phyloP scores from a whole-genome alignment of 2,329 filamentous ascomycete genomes.

The Septoria linicola region DNA sequence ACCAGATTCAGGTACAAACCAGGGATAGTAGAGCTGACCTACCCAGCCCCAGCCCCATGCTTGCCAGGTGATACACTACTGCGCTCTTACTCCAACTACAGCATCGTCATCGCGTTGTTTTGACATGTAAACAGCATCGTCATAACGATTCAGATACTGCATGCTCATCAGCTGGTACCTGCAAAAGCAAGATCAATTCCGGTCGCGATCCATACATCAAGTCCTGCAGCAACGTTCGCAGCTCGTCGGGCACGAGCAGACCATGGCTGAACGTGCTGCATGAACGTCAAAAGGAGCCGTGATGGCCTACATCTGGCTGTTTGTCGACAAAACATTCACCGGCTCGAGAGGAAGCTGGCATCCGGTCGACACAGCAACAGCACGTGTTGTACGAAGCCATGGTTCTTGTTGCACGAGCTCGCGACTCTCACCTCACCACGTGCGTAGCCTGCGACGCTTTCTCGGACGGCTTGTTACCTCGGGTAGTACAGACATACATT shows the following conservation, averaged over 20 bases:
- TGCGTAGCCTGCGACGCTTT: too few species aligned
- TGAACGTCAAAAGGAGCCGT: background rate
- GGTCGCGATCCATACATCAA: too few species aligned
- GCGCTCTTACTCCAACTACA: too few species aligned
- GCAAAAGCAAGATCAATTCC: too few species aligned
- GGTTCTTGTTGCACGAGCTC: background rate
- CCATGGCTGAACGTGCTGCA: background rate
- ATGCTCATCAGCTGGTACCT: too few species aligned
- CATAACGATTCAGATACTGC: background rate
- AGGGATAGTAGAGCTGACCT: background rate
- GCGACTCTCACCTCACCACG: too few species aligned
- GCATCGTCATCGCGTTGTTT: too few species aligned
- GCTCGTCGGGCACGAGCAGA: background rate
- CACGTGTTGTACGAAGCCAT: background rate
- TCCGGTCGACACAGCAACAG: conserved; percentile 11
- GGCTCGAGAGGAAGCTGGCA: background rate
- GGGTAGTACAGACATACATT: too few species aligned
- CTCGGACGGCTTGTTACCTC: too few species aligned
- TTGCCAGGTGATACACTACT: background rate
- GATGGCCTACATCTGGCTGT: background rate
- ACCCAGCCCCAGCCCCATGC: background rate
- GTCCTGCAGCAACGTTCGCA: background rate
- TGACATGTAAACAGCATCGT: background rate
- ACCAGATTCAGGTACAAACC: background rate
- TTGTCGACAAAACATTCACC: conserved; percentile 2